Conservation (phyloP, 805 yeast genomes). For the Ogataea kodamae region DNA sequence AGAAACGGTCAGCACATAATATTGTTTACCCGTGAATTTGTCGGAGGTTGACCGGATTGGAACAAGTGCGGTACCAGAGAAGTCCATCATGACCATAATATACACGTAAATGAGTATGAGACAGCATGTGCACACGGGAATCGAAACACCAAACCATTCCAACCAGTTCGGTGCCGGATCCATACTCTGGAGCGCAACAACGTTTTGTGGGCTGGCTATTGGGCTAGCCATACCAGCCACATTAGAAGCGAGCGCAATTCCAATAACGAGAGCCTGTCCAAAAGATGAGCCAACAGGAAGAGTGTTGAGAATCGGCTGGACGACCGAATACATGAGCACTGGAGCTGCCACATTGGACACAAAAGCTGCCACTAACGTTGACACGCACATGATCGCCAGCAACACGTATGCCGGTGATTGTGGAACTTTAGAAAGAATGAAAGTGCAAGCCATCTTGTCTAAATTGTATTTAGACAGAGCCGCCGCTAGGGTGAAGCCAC, state of each 20-base stretch:
- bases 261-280: constrained; percentile 80
- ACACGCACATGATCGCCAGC: constrained; percentile 79
- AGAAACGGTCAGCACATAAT: constrained; percentile 69
- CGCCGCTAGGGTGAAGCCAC: constrained; percentile 94
- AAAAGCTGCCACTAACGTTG: constrained; percentile 89
- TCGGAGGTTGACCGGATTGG: constrained; percentile 64
- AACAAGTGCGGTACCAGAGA: constrained; percentile 43
- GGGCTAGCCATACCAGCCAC: constrained; percentile 98
- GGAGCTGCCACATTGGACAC: constrained; percentile 98
- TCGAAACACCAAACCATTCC: constrained; percentile 85
- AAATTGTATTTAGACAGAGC: constrained; percentile 88
- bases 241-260: constrained; percentile 90
- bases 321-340: constrained; percentile 83
- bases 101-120: constrained; percentile 70
- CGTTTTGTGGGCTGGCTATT: constrained; percentile 94
- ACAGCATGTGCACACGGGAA: constrained; percentile 71
- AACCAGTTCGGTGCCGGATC: constrained; percentile 81
- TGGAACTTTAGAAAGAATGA: constrained; percentile 78
- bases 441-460: constrained; percentile 81
- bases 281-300: constrained; percentile 75
- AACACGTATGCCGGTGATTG: constrained; percentile 77
- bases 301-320: constrained; percentile 85
- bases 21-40: constrained; percentile 66
- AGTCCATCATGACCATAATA: constrained; percentile 59
- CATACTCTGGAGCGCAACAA: constrained; percentile 87